phyloP scores from a whole-genome alignment of 73 alveolate genomes.

The Tetrahymena elliotti region DNA sequence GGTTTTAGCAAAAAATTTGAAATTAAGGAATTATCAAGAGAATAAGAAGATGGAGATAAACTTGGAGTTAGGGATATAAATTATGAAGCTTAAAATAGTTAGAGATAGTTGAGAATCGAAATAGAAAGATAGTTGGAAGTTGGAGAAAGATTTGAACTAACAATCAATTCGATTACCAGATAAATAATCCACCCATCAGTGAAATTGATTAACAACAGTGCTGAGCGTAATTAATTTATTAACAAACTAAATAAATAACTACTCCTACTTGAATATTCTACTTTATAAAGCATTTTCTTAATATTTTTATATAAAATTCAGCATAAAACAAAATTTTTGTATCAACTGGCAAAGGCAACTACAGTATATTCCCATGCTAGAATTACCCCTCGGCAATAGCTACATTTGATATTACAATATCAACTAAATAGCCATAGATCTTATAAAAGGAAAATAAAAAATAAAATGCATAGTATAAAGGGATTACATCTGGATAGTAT shows the following conservation, averaged over 20 bases:
- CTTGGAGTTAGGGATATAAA: not conserved
- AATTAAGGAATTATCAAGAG: not conserved
- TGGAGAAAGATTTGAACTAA: not conserved
- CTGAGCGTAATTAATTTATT: not conserved
- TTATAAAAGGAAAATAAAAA: not conserved
- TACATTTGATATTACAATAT: not conserved
- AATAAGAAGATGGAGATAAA: not conserved
- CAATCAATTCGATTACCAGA: not conserved
- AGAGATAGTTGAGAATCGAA: not conserved
- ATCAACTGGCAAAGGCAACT: not conserved
- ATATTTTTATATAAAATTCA: not conserved
- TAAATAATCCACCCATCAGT: not conserved
- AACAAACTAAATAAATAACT: not conserved
- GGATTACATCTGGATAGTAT: not conserved
- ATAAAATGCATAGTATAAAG: not conserved
- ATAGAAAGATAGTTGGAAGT: not conserved
- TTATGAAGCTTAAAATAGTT: not conserved
- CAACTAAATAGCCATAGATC: not conserved
- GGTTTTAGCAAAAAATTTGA: not conserved
- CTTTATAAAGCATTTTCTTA: not conserved
- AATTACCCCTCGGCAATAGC: not conserved
- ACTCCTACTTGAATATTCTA: not conserved
- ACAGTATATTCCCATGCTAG: not conserved
- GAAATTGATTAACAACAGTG: too few relatives aligned
- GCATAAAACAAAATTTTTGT: not conserved